Percentiles rank a stretch among this genome's conserved stretches.
Conservation (phyloP, 78 protist species). For the Dictyostelium citrinum region DNA sequence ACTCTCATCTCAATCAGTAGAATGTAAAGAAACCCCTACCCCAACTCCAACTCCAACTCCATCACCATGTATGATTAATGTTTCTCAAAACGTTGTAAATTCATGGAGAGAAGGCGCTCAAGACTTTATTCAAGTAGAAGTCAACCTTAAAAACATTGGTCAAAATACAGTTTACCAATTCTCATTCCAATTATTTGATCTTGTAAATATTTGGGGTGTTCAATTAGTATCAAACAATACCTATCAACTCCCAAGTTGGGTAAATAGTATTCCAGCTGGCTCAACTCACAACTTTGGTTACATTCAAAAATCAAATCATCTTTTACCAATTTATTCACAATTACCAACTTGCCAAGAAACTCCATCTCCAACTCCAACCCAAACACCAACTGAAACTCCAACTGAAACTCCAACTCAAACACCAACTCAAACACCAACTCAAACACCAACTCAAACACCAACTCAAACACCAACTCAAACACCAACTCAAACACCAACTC, state of each 20-base stretch:
- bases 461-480: neutral
- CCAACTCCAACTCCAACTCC: neutral
- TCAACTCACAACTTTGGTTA: neutral
- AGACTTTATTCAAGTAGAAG: neutral
- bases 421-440: neutral
- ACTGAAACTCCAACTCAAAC: neutral
- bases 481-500: neutral
- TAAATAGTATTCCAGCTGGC: neutral
- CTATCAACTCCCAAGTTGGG: neutral
- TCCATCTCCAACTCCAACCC: neutral
- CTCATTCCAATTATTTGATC: neutral
- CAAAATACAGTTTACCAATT: neutral
- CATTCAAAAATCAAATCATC: neutral
- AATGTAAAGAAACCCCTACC: neutral
- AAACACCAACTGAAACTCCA: neutral
- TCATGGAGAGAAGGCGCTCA: slow-evolving; percentile 12
- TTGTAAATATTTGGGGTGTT: neutral
- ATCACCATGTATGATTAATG: neutral
- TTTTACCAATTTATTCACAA: neutral
- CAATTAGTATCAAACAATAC: neutral
- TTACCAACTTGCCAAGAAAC: neutral
- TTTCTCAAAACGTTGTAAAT: neutral
- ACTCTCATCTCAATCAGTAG: neutral
- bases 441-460: neutral
- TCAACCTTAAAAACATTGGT: neutral